phyloP scores from a whole-genome alignment of 2,329 filamentous ascomycete species.

The Neonectria hederae region DNA sequence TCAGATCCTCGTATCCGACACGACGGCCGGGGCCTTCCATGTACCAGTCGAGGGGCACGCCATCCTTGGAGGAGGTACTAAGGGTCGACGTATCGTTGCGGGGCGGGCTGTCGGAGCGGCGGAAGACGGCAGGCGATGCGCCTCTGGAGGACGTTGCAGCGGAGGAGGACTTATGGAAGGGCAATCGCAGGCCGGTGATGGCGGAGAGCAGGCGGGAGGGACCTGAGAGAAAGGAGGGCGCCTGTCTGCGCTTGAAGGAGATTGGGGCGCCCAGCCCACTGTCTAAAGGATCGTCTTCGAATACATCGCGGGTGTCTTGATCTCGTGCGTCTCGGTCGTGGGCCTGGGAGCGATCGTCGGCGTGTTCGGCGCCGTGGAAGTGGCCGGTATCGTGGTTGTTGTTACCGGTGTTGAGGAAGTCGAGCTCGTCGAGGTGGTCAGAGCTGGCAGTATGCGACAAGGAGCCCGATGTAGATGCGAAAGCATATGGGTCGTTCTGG shows the following conservation, averaged over 20 bases:
- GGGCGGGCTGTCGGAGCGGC: constrained; percentile 24
- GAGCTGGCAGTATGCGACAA: constrained; percentile 44
- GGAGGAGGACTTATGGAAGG: constrained; percentile 38
- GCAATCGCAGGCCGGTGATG: constrained; percentile 47
- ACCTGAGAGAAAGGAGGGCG: constrained; percentile 56
- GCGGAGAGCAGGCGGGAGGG: constrained; percentile 60
- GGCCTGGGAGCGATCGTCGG: constrained; percentile 4
- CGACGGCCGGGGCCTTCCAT: constrained; percentile 87
- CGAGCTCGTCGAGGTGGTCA: constrained; percentile 59
- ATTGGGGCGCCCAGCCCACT: constrained; percentile 61
- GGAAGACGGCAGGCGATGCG: constrained; percentile 30
- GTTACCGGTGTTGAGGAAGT: constrained; percentile 51
- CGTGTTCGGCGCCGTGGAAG: constrained; percentile 35
- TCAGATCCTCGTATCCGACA: constrained; percentile 95
- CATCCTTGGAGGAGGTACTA: constrained; percentile 54
- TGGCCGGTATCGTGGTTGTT: constrained; percentile 51
- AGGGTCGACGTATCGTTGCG: constrained; percentile 26
- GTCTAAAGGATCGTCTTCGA: constrained; percentile 66
- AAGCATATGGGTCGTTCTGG: constrained; percentile 47
- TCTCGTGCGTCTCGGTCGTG: constrained; percentile 15
- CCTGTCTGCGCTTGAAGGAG: constrained; percentile 78
- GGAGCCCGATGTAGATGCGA: constrained; percentile 46
- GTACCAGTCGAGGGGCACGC: constrained; percentile 78
- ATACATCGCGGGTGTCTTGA: constrained; percentile 46
- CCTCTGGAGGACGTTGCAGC: constrained; percentile 28